Evolutionary conservation across 129 eudicot genomes (phyloP).

Genomic region (Ambrosia artemisiifolia): DNA sequence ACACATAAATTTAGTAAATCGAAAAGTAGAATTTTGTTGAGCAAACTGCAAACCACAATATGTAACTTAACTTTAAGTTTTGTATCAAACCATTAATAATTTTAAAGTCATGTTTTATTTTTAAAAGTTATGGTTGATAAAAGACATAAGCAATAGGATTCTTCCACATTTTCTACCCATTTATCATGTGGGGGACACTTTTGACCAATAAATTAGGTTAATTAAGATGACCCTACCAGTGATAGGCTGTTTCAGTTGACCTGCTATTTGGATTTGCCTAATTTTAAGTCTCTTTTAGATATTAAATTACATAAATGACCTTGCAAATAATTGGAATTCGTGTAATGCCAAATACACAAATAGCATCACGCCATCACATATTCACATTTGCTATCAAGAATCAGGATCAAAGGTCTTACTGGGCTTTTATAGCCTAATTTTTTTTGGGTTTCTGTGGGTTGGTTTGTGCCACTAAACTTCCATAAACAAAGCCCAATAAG

Average conservation of each 20-base stretch:
- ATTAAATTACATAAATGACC: neutral
- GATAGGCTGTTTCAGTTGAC: neutral
- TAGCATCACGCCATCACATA: neutral
- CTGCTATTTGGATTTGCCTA: slow-evolving; percentile 4
- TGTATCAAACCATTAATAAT: neutral
- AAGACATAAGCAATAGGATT: neutral
- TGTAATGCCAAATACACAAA: neutral
- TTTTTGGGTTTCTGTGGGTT: too few species aligned
- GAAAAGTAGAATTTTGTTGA: neutral
- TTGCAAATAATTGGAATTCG: neutral
- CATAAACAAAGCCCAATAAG: slow-evolving; percentile 4
- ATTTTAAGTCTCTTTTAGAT: neutral
- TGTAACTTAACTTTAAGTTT: neutral
- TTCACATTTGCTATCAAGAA: neutral
- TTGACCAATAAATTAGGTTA: slow-evolving; percentile 19
- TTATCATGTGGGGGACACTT: slow-evolving; percentile 21
- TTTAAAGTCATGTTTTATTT: neutral
- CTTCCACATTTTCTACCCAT: slow-evolving; percentile 10
- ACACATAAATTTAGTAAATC: too few species aligned
- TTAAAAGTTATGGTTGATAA: too few species aligned
- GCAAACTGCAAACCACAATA: neutral
- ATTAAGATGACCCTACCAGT: slow-evolving; percentile 17
- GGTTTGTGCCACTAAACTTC: neutral
- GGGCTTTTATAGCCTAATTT: neutral
- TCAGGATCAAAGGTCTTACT: neutral